These are phyloP conservation scores for Vitis cinerea DNA, from an alignment of 164 flowering plant species.

Conservation along the genomic window DNA sequence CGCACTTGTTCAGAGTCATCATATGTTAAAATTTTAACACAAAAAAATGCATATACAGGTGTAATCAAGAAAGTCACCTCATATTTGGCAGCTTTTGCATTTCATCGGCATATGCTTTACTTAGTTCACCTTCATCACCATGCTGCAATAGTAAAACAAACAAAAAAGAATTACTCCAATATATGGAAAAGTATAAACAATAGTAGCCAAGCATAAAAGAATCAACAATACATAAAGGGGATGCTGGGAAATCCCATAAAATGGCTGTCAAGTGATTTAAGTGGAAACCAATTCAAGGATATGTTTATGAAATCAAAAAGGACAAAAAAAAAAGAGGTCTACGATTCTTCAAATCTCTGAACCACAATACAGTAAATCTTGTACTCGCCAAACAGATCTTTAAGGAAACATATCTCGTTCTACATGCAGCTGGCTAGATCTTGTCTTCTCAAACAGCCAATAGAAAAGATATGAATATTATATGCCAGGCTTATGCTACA, in stretches of 20 bases:
- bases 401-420: background rate
- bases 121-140: constrained; percentile 91
- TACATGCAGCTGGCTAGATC: background rate
- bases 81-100: constrained; percentile 71
- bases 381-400: background rate
- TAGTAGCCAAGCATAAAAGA: background rate
- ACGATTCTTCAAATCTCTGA: background rate
- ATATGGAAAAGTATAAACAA: constrained; percentile 3
- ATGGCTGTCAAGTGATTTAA: background rate
- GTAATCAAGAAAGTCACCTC: constrained; percentile 53
- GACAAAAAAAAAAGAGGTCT: too few relatives aligned
- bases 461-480: background rate
- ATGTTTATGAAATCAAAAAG: too few relatives aligned
- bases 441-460: background rate
- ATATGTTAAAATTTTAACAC: background rate
- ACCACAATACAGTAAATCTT: background rate
- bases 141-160: constrained; percentile 48
- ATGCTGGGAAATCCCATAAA: background rate
- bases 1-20: background rate
- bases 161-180: background rate
- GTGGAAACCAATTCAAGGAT: too few relatives aligned
- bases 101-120: constrained; percentile 71
- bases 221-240: background rate
- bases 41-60: background rate
- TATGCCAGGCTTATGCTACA: constrained; percentile 6